Evolutionary conservation across 257 asterid genomes (phyloP), one percentile per base, ranked within the genome.

Genomic region (Fraxinus pennsylvanica): DNA sequence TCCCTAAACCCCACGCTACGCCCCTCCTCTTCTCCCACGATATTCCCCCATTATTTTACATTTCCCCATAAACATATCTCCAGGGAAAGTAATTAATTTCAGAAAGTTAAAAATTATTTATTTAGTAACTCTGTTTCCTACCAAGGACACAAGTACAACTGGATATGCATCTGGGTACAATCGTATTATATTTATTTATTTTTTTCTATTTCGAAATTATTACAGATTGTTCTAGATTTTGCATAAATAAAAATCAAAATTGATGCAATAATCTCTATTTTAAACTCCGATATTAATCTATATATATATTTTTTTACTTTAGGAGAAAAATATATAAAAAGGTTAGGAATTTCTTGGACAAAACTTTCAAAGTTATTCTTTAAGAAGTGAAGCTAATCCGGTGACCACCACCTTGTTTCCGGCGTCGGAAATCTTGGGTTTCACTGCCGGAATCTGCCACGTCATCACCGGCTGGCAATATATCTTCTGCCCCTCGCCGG

Each of bases 331-430:
- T 43, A 74, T n/a, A 74, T 9, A 74, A 9, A 41, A 39, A 25
- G 67, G 88, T 80, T 87, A 79, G 83, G 71, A 81, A 50, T 73
- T 82, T 79, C 66, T 63, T 50, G 22, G 32, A 19, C 12, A 39
- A 9, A 63, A 74, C 21, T 72, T 9, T 89, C 67, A 90, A 59
- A 86, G 84, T 85, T 92, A 89, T 83, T 92, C 96, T 74, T 79
- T 87, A 81, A 94, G 95, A 59, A 94, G 96, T 76, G 95, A 89
- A 80, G 97, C 97, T 88, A 92, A 85, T 32, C 97, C 97, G 78
- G 95, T 86, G 80, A 92, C 90, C 80, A 90, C 81, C 69, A 59
- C 87, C 83, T 88, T 88, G 83, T 81, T 54, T 54, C 22, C 27
- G 78, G 88, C 83, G 78, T 86, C 97, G 63, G 81, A 85, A 78